These are phyloP conservation scores for Cerrena zonata DNA, from an alignment of 1,284 basidiomycete species.

Conservation along the genomic window DNA sequence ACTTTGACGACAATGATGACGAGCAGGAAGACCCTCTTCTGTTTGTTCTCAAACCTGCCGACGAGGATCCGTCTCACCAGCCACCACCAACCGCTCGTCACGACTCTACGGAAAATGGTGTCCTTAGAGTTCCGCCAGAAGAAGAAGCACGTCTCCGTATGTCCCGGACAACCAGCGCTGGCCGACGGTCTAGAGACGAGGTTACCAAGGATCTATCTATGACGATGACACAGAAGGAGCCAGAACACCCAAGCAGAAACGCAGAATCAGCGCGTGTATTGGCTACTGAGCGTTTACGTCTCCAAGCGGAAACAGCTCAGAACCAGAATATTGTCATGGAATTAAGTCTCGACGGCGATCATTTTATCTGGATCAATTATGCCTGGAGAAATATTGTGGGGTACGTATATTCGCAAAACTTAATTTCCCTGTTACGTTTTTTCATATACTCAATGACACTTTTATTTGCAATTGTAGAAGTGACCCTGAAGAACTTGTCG, in stretches of 20 bases:
- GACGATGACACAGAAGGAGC: slow-evolving; percentile 26
- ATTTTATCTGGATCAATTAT: slow-evolving; percentile 90
- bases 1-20: slow-evolving; percentile 90
- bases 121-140: slow-evolving; percentile 44
- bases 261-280: slow-evolving; percentile 71
- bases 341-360: slow-evolving; percentile 87
- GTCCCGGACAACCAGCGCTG: slow-evolving; percentile 44
- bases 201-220: slow-evolving; percentile 42
- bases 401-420: slow-evolving; percentile 45
- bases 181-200: slow-evolving; percentile 54
- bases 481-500: slow-evolving; percentile 78
- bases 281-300: slow-evolving; percentile 76
- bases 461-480: slow-evolving; percentile 45
- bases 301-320: slow-evolving; percentile 88
- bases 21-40: slow-evolving; percentile 84
- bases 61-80: slow-evolving; percentile 37
- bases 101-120: slow-evolving; percentile 12
- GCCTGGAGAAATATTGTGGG: slow-evolving; percentile 90
- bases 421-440: not conserved
- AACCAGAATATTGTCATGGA: slow-evolving; percentile 95
- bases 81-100: slow-evolving; percentile 38
- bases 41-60: slow-evolving; percentile 82
- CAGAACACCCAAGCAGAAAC: slow-evolving; percentile 22
- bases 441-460: too few species aligned
- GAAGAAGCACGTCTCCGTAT: slow-evolving; percentile 53